These are phyloP conservation scores for Truncatella angustata DNA, from an alignment of 2,329 filamentous ascomycete species.

Conservation along the genomic window DNA sequence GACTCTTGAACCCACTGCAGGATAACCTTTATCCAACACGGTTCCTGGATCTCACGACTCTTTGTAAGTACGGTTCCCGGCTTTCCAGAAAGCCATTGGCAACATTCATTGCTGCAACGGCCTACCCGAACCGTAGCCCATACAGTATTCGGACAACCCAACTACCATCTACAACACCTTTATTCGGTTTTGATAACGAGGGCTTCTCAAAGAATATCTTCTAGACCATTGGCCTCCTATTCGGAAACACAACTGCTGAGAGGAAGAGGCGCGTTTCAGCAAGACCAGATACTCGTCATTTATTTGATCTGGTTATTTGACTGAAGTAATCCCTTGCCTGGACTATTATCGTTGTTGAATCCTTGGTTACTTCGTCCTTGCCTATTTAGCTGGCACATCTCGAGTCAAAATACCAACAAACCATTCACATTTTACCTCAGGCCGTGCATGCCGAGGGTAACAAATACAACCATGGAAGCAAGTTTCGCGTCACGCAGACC, in stretches of 20 bases:
- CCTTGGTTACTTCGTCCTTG: background rate
- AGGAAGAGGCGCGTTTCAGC: too few relatives aligned
- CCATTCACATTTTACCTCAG: background rate
- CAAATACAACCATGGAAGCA: slow-evolving; percentile 24
- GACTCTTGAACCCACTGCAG: slow-evolving; percentile 21
- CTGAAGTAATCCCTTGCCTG: background rate
- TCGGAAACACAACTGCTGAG: too few relatives aligned
- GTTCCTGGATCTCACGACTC: background rate
- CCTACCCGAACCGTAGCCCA: slow-evolving; percentile 4
- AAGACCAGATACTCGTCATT: background rate
- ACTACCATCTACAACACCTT: background rate
- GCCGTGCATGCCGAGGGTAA: background rate
- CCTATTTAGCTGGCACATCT: background rate
- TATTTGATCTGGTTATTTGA: background rate
- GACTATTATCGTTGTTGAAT: background rate
- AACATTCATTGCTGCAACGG: slow-evolving; percentile 10
- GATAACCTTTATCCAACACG: slow-evolving; percentile 13
- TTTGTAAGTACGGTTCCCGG: slow-evolving; percentile 6
- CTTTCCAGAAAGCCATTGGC: slow-evolving; percentile 7
- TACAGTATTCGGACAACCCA: background rate
- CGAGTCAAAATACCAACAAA: background rate
- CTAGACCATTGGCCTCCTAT: too few relatives aligned
- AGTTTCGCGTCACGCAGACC: slow-evolving; percentile 71
- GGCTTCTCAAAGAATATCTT: too few relatives aligned
- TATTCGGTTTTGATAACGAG: too few relatives aligned